A percentile compares a stretch with the other conserved stretches of the same genome.
Evolutionary conservation across 2,329 filamentous ascomycete species (phyloP).

Genomic region (Blastomyces percursus): DNA sequence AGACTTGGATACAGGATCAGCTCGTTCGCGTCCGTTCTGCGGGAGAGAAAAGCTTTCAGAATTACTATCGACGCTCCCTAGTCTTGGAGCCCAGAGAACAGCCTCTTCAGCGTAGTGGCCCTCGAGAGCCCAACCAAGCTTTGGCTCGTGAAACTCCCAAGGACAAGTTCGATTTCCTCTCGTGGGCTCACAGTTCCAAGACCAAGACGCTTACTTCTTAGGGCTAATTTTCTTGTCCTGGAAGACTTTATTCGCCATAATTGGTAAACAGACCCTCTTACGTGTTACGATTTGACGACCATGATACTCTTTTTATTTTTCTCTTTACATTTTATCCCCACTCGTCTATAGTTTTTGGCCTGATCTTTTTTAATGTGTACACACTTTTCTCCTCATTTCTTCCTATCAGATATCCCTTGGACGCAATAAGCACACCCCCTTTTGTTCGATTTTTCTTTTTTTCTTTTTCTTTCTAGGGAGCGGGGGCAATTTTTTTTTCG

Average conservation of each 20-base stretch:
- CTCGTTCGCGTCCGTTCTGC: conserved; percentile 61
- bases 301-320: conserved; percentile 7
- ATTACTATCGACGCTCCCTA: conserved; percentile 72
- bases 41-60: conserved; percentile 52
- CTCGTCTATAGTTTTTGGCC: not conserved
- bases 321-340: conserved; percentile 1
- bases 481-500: not conserved
- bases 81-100: conserved; percentile 58
- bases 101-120: conserved; percentile 15
- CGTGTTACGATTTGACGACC: conserved; percentile 18
- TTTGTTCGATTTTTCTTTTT: not conserved
- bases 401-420: not conserved
- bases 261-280: conserved; percentile 1
- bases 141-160: conserved; percentile 32
- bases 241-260: not conserved
- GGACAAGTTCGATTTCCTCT: conserved; percentile 44
- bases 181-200: conserved; percentile 40
- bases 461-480: not conserved
- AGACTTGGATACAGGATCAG: conserved; percentile 82
- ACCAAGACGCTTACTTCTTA: conserved; percentile 29
- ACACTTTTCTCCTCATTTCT: not conserved
- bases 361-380: conserved; percentile 1
- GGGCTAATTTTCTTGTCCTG: conserved; percentile 16
- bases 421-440: not conserved
- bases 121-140: conserved; percentile 19